Conservation (phyloP, 306 rosid genomes). For the Calophaca sinica region DNA sequence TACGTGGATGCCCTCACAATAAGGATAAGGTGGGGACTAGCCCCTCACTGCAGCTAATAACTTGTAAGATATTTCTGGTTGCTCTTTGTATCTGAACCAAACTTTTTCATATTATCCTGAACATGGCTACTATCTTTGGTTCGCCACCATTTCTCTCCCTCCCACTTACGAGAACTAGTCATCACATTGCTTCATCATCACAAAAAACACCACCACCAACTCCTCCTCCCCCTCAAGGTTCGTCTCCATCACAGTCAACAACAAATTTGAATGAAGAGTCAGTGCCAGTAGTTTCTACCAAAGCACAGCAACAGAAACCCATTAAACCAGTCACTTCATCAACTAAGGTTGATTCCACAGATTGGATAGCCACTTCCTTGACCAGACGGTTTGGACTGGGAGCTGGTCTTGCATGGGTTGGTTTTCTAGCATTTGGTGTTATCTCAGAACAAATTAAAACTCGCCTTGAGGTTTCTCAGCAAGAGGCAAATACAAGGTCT, state of each 20-base stretch:
- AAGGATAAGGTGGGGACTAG: slow-evolving; percentile 55
- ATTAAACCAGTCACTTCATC: slow-evolving; percentile 45
- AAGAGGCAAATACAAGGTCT: slow-evolving; percentile 85
- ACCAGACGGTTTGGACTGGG: slow-evolving; percentile 92
- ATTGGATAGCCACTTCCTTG: slow-evolving; percentile 85
- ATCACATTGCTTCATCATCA: slow-evolving; percentile 66
- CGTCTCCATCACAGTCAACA: slow-evolving; percentile 50
- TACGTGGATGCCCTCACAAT: neutral
- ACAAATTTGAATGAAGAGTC: slow-evolving; percentile 57
- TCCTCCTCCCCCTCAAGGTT: slow-evolving; percentile 54
- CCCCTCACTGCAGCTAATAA: neutral
- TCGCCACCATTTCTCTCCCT: slow-evolving; percentile 74
- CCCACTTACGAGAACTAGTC: slow-evolving; percentile 62
- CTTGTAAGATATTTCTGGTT: neutral
- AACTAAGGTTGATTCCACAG: slow-evolving; percentile 74
- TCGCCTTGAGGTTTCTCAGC: slow-evolving; percentile 88
- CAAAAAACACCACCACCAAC: slow-evolving; percentile 54
- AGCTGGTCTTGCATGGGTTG: slow-evolving; percentile 98
- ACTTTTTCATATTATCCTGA: slow-evolving; percentile 28
- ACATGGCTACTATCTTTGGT: slow-evolving; percentile 81
- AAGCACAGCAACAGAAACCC: slow-evolving; percentile 58
- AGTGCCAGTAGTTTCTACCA: slow-evolving; percentile 43
- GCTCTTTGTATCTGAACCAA: slow-evolving; percentile 42
- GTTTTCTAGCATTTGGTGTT: slow-evolving; percentile 81
- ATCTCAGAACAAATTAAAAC: slow-evolving; percentile 96